Base-by-base conservation (phyloP, 306 rosid species). In the Delonix regia region DNA sequence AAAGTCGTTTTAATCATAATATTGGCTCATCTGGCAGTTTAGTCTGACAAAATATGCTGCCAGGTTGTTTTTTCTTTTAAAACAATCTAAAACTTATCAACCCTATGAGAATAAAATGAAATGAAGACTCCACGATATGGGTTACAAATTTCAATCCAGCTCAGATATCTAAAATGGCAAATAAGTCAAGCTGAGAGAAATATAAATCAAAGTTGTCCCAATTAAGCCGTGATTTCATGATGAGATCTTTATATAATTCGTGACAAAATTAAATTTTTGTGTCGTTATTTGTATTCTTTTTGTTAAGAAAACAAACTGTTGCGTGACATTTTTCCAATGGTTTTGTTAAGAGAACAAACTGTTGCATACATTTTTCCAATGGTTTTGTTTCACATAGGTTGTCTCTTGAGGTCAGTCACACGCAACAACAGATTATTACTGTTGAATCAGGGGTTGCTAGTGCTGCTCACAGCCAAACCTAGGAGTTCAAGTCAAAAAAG, bases 401-500 rank as follows among this genome's bases (percentile, higher is more conserved):
- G 56, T 14, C 25, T 47, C 27, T 7, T 21, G 30, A 51, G 62
- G 30, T 30, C 28, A 18, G 30, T 70, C 75, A 48, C 75, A 48
- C 49, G 75, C 61, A 48, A 15, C 0, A 18, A 49, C 75, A 28
- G 75, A 30, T 30, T 0, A 48, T 70, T 5, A 28, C 75, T 70
- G 45, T 70, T 70, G 0, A 70, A 70, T 70, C 75, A 70, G 45
- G 60, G 45, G 42, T 45, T 18, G 61, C 61, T 69, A 28, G 1
- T 21, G 19, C 73, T 6, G 10, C 2, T 69, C 59, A 70, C 45
- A 30, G 45, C 75, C 28, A 48, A 30, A 49, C 45, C 61, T 70
- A 70, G 39, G 9, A 69, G 25, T 69, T 45, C 13, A 14, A 1
- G 57, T 69, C 74, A 45, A 47, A 69, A 25, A n/a, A 15, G 41